phyloP scores from a whole-genome alignment of 768 basidiomycete genomes.

The Cystofilobasidium ferigula region DNA sequence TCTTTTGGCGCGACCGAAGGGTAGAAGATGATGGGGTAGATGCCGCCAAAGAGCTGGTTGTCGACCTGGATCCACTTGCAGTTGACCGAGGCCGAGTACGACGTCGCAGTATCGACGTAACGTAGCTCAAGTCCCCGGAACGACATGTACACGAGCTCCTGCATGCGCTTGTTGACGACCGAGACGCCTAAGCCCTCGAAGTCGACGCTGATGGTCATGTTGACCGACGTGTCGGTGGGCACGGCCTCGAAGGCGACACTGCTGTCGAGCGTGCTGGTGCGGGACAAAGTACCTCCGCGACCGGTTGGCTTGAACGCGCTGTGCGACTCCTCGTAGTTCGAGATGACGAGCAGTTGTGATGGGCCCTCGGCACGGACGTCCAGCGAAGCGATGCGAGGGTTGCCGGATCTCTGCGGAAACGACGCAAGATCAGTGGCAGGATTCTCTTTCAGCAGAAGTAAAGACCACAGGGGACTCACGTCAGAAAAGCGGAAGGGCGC shows the following conservation, averaged over 20 bases:
- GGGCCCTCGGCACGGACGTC: conserved; percentile 84
- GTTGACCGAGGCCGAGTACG: conserved; percentile 67
- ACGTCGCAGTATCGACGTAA: conserved; percentile 64
- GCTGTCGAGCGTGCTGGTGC: conserved; percentile 42
- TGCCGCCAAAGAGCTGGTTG: conserved; percentile 91
- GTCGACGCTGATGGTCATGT: conserved; percentile 57
- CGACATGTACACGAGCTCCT: conserved; percentile 82
- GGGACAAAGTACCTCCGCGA: conserved; percentile 37
- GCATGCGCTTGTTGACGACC: conserved; percentile 69
- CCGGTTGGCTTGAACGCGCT: conserved; percentile 77
- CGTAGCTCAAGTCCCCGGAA: conserved; percentile 68
- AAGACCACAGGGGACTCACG: conserved; percentile 5
- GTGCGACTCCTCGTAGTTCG: conserved; percentile 68
- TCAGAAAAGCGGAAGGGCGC: conserved; percentile 67
- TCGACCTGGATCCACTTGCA: conserved; percentile 87
- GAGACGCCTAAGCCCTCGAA: conserved; percentile 88
- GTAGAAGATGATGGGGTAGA: conserved; percentile 89
- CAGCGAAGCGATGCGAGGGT: conserved; percentile 59
- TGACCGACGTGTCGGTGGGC: conserved; percentile 54
- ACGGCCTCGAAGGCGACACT: conserved; percentile 77
- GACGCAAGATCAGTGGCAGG: conserved; percentile 16
- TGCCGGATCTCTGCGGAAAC: conserved; percentile 40
- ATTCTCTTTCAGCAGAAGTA: conserved; percentile 37
- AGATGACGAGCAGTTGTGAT: conserved; percentile 73
- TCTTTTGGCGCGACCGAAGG: conserved; percentile 66